Evolutionary conservation across 1,139 yeast species (phyloP).

Genomic region (Komagataea norvegica): DNA sequence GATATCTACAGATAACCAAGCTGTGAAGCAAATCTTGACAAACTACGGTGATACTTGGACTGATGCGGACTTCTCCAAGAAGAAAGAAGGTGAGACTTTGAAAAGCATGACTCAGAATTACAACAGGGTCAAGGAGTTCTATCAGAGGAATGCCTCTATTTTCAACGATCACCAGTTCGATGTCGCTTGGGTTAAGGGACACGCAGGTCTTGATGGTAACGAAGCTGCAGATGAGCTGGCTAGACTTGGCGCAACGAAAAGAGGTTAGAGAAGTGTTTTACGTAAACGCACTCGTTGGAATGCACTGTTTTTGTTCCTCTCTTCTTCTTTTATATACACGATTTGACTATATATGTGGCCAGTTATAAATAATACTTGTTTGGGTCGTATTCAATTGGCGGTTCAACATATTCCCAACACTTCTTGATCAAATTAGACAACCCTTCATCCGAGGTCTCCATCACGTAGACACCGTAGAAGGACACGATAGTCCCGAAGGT

Average conservation of each 20-base stretch:
- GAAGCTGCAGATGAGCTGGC: conserved; percentile 77
- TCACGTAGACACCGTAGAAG: conserved; percentile 74
- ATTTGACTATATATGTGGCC: no score
- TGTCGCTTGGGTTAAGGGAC: conserved; percentile 67
- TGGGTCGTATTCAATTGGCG: conserved; percentile 10
- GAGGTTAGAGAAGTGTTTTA: not conserved
- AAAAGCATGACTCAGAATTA: conserved; percentile 25
- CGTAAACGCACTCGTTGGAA: not conserved
- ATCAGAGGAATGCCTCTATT: conserved; percentile 23
- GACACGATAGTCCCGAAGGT: conserved; percentile 68
- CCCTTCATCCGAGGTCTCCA: conserved; percentile 70
- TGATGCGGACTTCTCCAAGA: conserved; percentile 25
- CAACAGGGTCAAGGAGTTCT: conserved; percentile 28
- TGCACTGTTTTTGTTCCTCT: not conserved
- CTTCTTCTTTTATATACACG: not conserved
- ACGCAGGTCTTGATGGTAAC: conserved; percentile 64
- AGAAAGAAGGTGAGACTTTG: conserved; percentile 28
- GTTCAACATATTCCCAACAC: conserved; percentile 35
- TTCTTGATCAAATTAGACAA: conserved; percentile 42
- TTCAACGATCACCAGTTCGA: conserved; percentile 32
- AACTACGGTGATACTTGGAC: conserved; percentile 44
- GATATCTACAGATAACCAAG: conserved; percentile 55
- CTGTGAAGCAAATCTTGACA: conserved; percentile 44
- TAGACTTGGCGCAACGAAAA: conserved; percentile 49
- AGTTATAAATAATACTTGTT: conserved; percentile 7